A percentile compares a stretch with the other conserved stretches of the same genome.
Conservation (phyloP, 2,329 filamentous ascomycete species). For the Pseudocercospora eumusae region DNA sequence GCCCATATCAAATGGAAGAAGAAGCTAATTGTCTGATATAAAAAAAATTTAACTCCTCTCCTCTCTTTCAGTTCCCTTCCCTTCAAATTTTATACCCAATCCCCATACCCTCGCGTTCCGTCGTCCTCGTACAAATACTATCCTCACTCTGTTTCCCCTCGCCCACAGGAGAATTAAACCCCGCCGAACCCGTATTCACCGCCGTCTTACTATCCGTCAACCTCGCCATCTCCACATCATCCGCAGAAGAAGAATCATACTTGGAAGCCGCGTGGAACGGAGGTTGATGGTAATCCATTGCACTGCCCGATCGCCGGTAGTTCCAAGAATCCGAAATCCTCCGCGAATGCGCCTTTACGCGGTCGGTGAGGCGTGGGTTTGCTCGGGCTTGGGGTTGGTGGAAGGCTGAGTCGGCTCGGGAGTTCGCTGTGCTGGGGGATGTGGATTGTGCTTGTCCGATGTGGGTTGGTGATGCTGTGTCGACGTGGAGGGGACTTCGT, state of each 20-base stretch:
- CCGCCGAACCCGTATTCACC: not conserved
- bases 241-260: not conserved
- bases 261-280: not conserved
- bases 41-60: too few species aligned
- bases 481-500: constrained; percentile 6
- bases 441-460: not conserved
- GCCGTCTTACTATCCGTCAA: not conserved
- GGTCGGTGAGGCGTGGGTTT: constrained; percentile 1
- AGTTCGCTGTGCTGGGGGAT: not conserved
- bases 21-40: too few species aligned
- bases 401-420: not conserved
- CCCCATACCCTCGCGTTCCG: not conserved
- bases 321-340: constrained; percentile 19
- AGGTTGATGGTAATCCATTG: not conserved
- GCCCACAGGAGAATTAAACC: not conserved
- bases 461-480: constrained; percentile 2
- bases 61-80: not conserved
- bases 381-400: not conserved
- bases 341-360: constrained; percentile 15
- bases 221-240: not conserved
- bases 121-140: not conserved
- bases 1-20: too few species aligned
- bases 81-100: not conserved
- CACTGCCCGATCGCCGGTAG: not conserved
- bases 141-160: not conserved